A percentile compares a stretch with the other conserved stretches of the same genome.
These are phyloP conservation scores for Diaporthe ilicicola DNA, from an alignment of 2,329 filamentous ascomycete species.

Conservation along the genomic window DNA sequence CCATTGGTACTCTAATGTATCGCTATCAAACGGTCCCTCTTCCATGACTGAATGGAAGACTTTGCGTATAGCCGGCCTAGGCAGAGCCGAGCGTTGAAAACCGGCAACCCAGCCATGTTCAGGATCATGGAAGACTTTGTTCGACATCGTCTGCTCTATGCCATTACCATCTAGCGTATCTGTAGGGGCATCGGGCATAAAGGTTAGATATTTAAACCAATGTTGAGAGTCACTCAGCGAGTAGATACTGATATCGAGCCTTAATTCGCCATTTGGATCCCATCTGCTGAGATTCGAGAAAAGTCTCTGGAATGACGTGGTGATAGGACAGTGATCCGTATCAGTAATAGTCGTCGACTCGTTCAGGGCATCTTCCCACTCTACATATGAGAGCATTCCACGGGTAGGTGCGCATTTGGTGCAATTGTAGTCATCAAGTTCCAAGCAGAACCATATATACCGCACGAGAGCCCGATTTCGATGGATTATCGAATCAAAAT, in stretches of 20 bases:
- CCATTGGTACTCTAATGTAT: conserved; percentile 38
- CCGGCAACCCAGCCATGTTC: conserved; percentile 39
- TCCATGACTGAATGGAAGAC: conserved; percentile 38
- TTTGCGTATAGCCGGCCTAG: conserved; percentile 32
- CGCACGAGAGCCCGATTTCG: conserved; percentile 41
- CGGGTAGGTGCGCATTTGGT: conserved; percentile 31
- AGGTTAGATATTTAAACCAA: conserved; percentile 43
- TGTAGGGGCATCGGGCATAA: conserved; percentile 37
- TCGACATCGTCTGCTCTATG: conserved; percentile 28
- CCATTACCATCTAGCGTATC: not conserved
- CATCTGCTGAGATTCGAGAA: conserved; percentile 42
- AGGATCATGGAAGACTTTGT: conserved; percentile 30
- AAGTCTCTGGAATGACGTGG: conserved; percentile 35
- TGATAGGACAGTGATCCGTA: conserved; percentile 35
- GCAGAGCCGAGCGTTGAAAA: conserved; percentile 33
- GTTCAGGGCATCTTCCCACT: too few relatives aligned
- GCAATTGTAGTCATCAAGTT: conserved; percentile 43
- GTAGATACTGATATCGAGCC: conserved; percentile 44
- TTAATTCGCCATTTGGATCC: conserved; percentile 38
- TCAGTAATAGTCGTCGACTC: conserved; percentile 22
- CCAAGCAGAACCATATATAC: conserved; percentile 44
- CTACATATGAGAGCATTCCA: too few relatives aligned
- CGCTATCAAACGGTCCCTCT: conserved; percentile 36
- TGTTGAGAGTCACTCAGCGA: conserved; percentile 43
- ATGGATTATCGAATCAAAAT: conserved; percentile 40